These are phyloP conservation scores for Herpetomonas samuelpessoai DNA, from an alignment of 208 protist genomes.

Conservation along the genomic window DNA sequence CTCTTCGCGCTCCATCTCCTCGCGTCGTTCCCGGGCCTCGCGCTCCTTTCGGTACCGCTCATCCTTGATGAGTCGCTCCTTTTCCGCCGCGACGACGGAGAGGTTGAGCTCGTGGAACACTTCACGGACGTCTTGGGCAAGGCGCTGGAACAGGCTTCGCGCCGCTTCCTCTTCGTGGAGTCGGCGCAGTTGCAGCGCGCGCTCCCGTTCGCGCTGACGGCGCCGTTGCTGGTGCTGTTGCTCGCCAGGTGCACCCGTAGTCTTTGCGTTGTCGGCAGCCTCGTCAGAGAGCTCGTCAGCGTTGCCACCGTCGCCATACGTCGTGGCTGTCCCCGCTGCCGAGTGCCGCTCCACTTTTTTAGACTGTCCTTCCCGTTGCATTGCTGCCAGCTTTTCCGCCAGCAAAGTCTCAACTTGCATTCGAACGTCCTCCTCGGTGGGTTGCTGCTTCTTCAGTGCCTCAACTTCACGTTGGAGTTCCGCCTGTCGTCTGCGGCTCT, in stretches of 20 bases:
- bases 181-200: conserved; percentile 52
- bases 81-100: conserved; percentile 86
- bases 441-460: conserved; percentile 19
- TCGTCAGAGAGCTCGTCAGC: conserved; percentile 11
- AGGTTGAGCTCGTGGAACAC: conserved; percentile 92
- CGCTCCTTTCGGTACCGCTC: conserved; percentile 88
- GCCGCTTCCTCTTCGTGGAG: conserved; percentile 81
- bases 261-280: not conserved
- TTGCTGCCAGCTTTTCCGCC: conserved; percentile 21
- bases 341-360: conserved; percentile 2
- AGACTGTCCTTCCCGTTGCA: conserved; percentile 5
- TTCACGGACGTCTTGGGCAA: conserved; percentile 86
- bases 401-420: conserved; percentile 38
- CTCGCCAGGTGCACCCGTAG: not conserved
- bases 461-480: conserved; percentile 40
- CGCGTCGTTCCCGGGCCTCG: conserved; percentile 62
- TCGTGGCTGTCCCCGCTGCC: not conserved
- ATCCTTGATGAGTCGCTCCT: conserved; percentile 89
- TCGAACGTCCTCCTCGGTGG: conserved; percentile 6
- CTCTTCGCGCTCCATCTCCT: conserved; percentile 59
- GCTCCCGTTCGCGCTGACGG: conserved; percentile 68
- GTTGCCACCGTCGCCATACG: not conserved
- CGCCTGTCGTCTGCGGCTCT: conserved; percentile 14
- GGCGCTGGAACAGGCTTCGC: conserved; percentile 74
- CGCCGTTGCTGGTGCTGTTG: conserved; percentile 54